These are phyloP conservation scores for Chlorella sp. DNA, from an alignment of 139 green algal species.

Conservation along the genomic window DNA sequence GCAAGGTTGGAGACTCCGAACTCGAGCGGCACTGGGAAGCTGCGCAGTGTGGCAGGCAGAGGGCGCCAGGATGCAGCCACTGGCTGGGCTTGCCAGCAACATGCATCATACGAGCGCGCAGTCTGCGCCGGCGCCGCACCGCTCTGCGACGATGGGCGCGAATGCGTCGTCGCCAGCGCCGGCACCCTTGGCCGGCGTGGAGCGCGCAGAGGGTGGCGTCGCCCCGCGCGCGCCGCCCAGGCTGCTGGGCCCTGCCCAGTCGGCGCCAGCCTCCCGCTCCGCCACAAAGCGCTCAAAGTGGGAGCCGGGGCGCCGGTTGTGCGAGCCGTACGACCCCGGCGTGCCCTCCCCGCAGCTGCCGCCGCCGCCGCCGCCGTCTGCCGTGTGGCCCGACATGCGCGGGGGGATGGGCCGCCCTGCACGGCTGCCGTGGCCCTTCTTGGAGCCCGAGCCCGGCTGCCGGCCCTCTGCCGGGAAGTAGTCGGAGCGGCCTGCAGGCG, in stretches of 20 bases:
- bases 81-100: too few relatives aligned
- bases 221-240: background rate
- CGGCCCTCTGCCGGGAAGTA: slow-evolving; percentile 43
- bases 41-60: too few relatives aligned
- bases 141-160: too few relatives aligned
- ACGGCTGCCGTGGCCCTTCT: slow-evolving; percentile 27
- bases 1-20: too few relatives aligned
- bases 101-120: too few relatives aligned
- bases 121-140: too few relatives aligned
- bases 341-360: too few relatives aligned
- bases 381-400: background rate
- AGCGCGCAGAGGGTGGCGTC: too few relatives aligned
- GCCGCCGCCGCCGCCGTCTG: slow-evolving; percentile 1
- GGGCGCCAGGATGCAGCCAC: too few relatives aligned
- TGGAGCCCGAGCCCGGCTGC: slow-evolving; percentile 36
- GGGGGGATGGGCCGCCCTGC: slow-evolving; percentile 15
- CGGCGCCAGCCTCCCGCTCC: slow-evolving; percentile 2
- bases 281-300: slow-evolving; percentile 26
- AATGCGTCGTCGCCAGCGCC: too few relatives aligned
- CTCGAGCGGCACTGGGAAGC: too few relatives aligned
- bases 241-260: background rate
- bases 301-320: slow-evolving; percentile 11
- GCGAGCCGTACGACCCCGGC: background rate
- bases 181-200: too few relatives aligned
- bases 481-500: slow-evolving; percentile 43